Evolutionary conservation across 306 rosid genomes (phyloP).

Genomic region (Sindora glabra): DNA sequence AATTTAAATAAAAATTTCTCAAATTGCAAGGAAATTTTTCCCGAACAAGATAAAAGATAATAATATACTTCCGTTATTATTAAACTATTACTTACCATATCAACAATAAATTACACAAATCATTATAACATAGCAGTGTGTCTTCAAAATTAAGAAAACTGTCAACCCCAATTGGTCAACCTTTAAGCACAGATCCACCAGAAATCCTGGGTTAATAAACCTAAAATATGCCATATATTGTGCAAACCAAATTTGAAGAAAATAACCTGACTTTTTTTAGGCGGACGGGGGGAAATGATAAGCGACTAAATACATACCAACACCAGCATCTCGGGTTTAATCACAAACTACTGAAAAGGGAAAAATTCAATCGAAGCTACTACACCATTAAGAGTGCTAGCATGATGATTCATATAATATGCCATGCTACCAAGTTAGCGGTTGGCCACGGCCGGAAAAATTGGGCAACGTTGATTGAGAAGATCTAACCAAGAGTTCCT

Average conservation of each 20-base stretch:
- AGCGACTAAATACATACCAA: too few relatives aligned
- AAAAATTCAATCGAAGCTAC: too few relatives aligned
- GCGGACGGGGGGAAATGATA: too few relatives aligned
- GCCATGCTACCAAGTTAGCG: slow-evolving; percentile 1
- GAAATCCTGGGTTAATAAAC: neutral
- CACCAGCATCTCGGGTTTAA: too few relatives aligned
- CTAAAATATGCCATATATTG: too few relatives aligned
- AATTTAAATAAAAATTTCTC: too few relatives aligned
- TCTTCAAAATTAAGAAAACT: neutral
- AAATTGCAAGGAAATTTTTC: too few relatives aligned
- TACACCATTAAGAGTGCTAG: too few relatives aligned
- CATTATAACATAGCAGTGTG: neutral
- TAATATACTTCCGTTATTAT: neutral
- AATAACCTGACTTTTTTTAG: neutral
- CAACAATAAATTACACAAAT: neutral
- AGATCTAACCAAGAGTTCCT: slow-evolving; percentile 7
- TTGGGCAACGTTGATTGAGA: slow-evolving; percentile 7
- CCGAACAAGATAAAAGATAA: too few relatives aligned
- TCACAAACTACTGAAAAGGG: too few relatives aligned
- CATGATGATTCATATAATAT: neutral
- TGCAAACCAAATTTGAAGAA: slow-evolving; percentile 15
- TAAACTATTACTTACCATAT: neutral
- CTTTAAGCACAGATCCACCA: slow-evolving; percentile 10
- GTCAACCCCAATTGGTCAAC: neutral
- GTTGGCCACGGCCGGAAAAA: slow-evolving; percentile 6